Base-by-base conservation (phyloP, 1,284 basidiomycete species). In the Apiotrichum laibachii region DNA sequence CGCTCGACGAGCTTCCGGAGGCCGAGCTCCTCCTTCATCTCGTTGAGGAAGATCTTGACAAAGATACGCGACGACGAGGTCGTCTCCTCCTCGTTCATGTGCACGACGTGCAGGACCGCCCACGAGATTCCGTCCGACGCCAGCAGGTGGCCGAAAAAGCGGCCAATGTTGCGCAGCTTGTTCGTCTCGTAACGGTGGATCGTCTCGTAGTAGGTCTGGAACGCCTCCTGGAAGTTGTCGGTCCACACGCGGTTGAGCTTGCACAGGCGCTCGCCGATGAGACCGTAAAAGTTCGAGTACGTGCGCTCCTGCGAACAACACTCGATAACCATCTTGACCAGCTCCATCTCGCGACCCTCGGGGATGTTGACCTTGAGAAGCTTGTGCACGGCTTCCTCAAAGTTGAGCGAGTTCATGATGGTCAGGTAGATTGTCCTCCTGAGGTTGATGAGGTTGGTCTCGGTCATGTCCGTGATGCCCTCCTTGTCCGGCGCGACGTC, bases 271-370 rank as follows among this genome's bases (percentile, higher is more conserved):
- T 99, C 95, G 55, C 92, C 93, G 68, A 97, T 85, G 39, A 97
- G 86, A 21, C 95, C 95, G 73, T 95, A 99, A 82, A 97, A 99
- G 44, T 85, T 91, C 12, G 90, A 90, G 77, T 97, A 99, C 0
- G 95, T 94, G 6, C 95, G 88, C 76, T 99, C 95, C 81, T 99
- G 95, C 3, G 95, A 99, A 76, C 95, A 99, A 87, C 95, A 99
- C 73, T 99, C 95, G 77, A 99, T 89, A 61, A 99, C 85, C 95
- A 99, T 99, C 82, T 99, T 98, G 79, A 90, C 87, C 54, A 99
- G 80, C 78, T 98, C 95, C 69, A 92, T 90, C 89, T 98, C 95
- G 75, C 95, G 86, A 0, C 94, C 94, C 72, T 94, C 92, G 52
- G 86, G 82, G 19, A 99, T 82, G 65, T 95, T 88, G 33, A 99